Base-by-base conservation (phyloP, 441 rosid genomes). In the Dalechampia spathulata region DNA sequence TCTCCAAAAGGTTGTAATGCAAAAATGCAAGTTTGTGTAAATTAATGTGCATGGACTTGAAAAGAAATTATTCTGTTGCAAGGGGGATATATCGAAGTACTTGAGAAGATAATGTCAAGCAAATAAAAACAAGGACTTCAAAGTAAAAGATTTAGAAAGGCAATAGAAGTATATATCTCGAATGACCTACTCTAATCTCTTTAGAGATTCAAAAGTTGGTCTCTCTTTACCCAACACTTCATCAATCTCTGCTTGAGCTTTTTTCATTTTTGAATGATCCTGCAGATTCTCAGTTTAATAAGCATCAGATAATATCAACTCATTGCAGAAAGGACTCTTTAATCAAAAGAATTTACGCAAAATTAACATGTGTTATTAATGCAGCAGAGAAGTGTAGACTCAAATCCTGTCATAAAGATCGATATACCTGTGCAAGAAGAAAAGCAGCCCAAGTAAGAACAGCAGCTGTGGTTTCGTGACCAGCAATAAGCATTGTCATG, bases 391-490 rank as follows among this genome's bases (percentile, higher is more conserved):
- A 38, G 25, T 34, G 28, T 60, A 57, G 22, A 52, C 23, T 38
- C 47, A 5, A 30, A 72, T 48, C 41, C 62, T 17, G 60, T 39
- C 23, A 30, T 5, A 30, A 20, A 64, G 62, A 54, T 25, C 15
- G 58, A 71, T 75, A 83, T 75, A 88, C 98, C 74, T 88, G 96
- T 41, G 91, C 89, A 32, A 91, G 96, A 63, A 91, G 79, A 80
- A 64, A 91, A 69, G 81, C 79, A 61, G 96, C 93, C 98, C 98
- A 91, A 36, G 98, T 88, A 62, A 91, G 95, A 69, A 91, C 98
- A 51, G 96, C 95, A 53, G 98, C 91, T 38, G 95, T 91, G 44
- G 98, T 91, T 77, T 91, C 98, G 52, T 91, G 98, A 26, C 98
- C 96, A 44, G 98, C 96, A 47, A 91, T 77, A 49, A 91, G 87